Evolutionary conservation across 2,329 filamentous ascomycete genomes (phyloP), one percentile per base, ranked within the genome.

Genomic region (Colletotrichum sp.): DNA sequence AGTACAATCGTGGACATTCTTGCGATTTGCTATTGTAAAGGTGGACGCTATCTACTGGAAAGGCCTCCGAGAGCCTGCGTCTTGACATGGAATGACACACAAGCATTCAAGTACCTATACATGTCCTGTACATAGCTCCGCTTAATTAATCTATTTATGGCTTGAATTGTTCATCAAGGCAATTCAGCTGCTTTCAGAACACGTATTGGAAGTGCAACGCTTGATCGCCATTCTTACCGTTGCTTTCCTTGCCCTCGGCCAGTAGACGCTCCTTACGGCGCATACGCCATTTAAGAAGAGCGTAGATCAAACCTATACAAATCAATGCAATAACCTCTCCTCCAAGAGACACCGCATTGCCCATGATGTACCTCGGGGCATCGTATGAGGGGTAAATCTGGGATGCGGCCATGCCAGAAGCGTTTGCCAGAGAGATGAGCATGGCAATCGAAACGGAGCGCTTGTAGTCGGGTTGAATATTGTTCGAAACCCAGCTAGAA

Each of bases 341-440:
- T 8, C 78, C 84, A 2, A 79, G 80, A 15, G 58, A 71, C 43
- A 79, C 76, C 28, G 75, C 74, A 34, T 78, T 78, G 48, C 78
- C 78, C 57, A 71, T 61, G 36, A 75, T 28, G 57, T 84, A 85
- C 13, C 83, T 77, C 9, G 83, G 83, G 3, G 78, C 80, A 70
- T 84, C 79, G 1, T 77, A 69, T 21, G 60, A 78, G 1, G 83
- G 83, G 72, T 84, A 84, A n/a, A 84, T 72, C 76, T 85, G 82
- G 8, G 79, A 80, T 2, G 82, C 79, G 5, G 82, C 80, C 3
- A 84, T 48, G 15, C 79, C 79, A 2, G 82, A 82, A 16, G 80
- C 77, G 43, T 83, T 83, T 6, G 78, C 83, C 34, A 84, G 76
- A 6, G 79, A 82, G 55, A 80, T 80, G 28, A 79, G 74, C 43